Evolutionary conservation across 2,329 filamentous ascomycete genomes (phyloP).

Genomic region (Chrysoporthe cubensis): DNA sequence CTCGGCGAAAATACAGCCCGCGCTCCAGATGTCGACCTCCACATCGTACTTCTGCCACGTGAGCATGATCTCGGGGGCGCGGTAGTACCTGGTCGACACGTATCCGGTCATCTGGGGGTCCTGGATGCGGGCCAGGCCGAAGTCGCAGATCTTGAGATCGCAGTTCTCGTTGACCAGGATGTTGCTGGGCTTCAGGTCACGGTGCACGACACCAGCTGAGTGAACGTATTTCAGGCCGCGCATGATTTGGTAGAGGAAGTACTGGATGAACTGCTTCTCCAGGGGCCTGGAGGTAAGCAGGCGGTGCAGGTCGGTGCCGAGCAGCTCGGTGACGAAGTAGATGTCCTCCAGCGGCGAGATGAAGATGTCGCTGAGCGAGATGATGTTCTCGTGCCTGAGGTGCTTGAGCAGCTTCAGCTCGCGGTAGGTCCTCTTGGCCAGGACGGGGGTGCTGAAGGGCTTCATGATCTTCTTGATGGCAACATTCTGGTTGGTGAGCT

Average conservation of each 20-base stretch:
- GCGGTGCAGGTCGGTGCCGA: slow-evolving; percentile 95
- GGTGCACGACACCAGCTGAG: slow-evolving; percentile 95
- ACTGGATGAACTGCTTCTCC: slow-evolving; percentile 99
- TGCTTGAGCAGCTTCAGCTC: slow-evolving; percentile 98
- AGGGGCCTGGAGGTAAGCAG: slow-evolving; percentile 92
- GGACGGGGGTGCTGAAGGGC: slow-evolving; percentile 97
- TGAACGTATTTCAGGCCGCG: slow-evolving; percentile 98
- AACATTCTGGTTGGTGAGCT: slow-evolving; percentile 95
- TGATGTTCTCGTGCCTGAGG: slow-evolving; percentile 90
- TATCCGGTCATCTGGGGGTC: slow-evolving; percentile 99
- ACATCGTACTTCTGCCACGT: slow-evolving; percentile 99
- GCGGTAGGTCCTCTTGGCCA: slow-evolving; percentile 96
- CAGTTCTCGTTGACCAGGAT: slow-evolving; percentile 99
- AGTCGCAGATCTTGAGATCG: slow-evolving; percentile 99
- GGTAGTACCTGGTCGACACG: slow-evolving; percentile 97
- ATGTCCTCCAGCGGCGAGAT: slow-evolving; percentile 99
- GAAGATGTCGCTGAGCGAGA: slow-evolving; percentile 98
- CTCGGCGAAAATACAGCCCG: slow-evolving; percentile 97
- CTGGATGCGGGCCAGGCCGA: slow-evolving; percentile 94
- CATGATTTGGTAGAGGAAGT: slow-evolving; percentile 98
- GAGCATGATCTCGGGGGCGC: slow-evolving; percentile 98
- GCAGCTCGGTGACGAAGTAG: slow-evolving; percentile 97
- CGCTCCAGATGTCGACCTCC: slow-evolving; percentile 99
- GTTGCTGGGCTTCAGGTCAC: slow-evolving; percentile 97
- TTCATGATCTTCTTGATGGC: slow-evolving; percentile 99